phyloP scores from a whole-genome alignment of 2,329 filamentous ascomycete species.

The Coleophoma crateriformis region DNA sequence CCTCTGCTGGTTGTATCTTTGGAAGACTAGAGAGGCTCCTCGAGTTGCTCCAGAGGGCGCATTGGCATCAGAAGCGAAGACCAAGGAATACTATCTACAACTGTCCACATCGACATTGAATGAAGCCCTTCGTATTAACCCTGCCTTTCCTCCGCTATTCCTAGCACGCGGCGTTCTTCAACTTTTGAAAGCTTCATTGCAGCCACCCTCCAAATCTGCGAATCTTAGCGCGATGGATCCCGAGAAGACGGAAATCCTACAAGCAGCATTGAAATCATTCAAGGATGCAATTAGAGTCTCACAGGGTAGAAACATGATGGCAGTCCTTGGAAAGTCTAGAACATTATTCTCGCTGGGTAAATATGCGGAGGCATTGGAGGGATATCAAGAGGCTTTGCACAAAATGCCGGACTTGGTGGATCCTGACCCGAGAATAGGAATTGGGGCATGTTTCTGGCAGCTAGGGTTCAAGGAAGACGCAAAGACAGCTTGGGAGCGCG shows the following conservation, averaged over 20 bases:
- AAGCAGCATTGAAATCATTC: slow-evolving; percentile 85
- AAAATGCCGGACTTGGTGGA: slow-evolving; percentile 86
- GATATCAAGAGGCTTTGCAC: slow-evolving; percentile 81
- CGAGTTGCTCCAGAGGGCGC: slow-evolving; percentile 60
- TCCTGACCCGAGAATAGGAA: slow-evolving; percentile 91
- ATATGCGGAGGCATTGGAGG: slow-evolving; percentile 74
- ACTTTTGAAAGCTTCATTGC: slow-evolving; percentile 80
- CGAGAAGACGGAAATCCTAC: slow-evolving; percentile 72
- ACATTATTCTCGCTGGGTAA: slow-evolving; percentile 82
- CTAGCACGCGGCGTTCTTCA: slow-evolving; percentile 86
- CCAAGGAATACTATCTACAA: slow-evolving; percentile 90
- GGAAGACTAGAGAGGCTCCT: slow-evolving; percentile 65
- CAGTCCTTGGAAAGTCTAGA: slow-evolving; percentile 82
- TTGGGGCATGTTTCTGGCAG: slow-evolving; percentile 97
- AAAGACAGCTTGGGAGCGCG: slow-evolving; percentile 82
- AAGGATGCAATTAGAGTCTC: slow-evolving; percentile 88
- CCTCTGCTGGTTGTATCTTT: slow-evolving; percentile 66
- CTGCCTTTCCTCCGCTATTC: slow-evolving; percentile 84
- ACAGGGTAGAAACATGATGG: slow-evolving; percentile 83
- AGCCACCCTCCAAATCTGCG: slow-evolving; percentile 64
- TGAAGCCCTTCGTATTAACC: slow-evolving; percentile 91
- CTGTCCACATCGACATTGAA: slow-evolving; percentile 88
- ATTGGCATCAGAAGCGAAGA: slow-evolving; percentile 67
- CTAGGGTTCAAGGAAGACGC: slow-evolving; percentile 92
- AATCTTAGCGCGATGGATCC: slow-evolving; percentile 60